Conservation (phyloP, 2,329 filamentous ascomycete genomes). For the Mariannaea sp. region DNA sequence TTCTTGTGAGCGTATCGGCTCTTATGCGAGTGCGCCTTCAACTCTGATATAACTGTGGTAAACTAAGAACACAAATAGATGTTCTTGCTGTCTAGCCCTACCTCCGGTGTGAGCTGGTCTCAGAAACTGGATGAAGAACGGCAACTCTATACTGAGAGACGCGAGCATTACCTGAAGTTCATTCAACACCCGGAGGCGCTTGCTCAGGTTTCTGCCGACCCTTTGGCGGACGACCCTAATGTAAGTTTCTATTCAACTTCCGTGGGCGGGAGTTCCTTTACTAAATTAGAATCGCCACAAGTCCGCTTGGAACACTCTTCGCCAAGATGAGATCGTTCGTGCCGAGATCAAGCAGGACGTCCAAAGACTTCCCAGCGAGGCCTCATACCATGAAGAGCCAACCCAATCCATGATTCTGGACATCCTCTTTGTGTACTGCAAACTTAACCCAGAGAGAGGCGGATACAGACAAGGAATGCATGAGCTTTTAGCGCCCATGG, state of each 20-base stretch:
- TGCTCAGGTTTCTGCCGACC: conserved; percentile 72
- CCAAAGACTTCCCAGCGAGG: conserved; percentile 87
- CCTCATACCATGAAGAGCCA: conserved; percentile 80
- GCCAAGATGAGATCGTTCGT: conserved; percentile 81
- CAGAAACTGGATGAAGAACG: conserved; percentile 70
- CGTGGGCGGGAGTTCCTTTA: conserved; percentile 36
- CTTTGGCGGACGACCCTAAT: conserved; percentile 78
- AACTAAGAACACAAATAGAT: conserved; percentile 52
- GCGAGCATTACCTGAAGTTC: conserved; percentile 76
- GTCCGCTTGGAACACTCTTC: conserved; percentile 90
- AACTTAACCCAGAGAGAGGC: conserved; percentile 82
- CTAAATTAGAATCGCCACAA: conserved; percentile 44
- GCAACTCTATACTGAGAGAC: conserved; percentile 72
- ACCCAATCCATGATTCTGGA: conserved; percentile 85
- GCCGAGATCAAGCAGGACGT: conserved; percentile 95
- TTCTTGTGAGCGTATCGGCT: not conserved
- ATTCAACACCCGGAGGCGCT: conserved; percentile 85
- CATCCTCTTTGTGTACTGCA: conserved; percentile 92
- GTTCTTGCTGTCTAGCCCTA: conserved; percentile 77
- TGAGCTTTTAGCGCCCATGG: conserved; percentile 86
- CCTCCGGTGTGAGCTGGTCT: conserved; percentile 70
- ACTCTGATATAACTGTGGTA: not conserved
- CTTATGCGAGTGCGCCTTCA: not conserved
- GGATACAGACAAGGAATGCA: conserved; percentile 99
- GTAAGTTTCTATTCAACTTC: no score